Evolutionary conservation across 129 eudicot genomes (phyloP), one percentile per base, ranked within the genome.

Genomic region (Gnaphalium uliginosum): DNA sequence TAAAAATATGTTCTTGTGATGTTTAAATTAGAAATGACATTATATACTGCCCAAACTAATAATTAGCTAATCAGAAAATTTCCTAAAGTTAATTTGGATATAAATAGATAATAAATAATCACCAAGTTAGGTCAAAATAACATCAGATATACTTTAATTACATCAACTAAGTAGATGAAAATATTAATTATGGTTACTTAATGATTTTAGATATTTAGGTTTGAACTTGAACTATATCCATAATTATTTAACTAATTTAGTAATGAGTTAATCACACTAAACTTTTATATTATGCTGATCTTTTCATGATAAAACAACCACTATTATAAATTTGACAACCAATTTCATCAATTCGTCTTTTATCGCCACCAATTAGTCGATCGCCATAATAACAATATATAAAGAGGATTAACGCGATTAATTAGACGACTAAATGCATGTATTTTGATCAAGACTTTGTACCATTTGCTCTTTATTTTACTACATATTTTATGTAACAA

Each of bases 281-380:
- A 0, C 50, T 43, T 43, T 43, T 8, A 43, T 43, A 2, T 43
- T 43, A 43, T 43, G 50, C 2, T 11, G n/a, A 2, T 43, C 1
- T 43, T n/a, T 10, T 43, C 17, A 43, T 43, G 0, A 54, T 21
- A 59, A 23, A 59, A 59, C 65, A 22, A 59, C 65, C 32, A 59
- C 65, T 24, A 59, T 22, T 10, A 43, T 23, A 24, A 64, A 72
- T 63, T 79, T 79, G 78, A 72, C 78, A 79, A 72, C 78, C 72
- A 64, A 64, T 62, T 22, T 66, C 73, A 72, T 79, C 33, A 79
- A 72, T 79, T 79, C 73, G 37, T 51, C 73, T 72, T n/a, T 79
- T 72, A 79, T 79, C 83, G 32, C 78, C 37, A 30, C 25, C 70
- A n/a, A 69, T 41, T 25, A 37, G 73, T 48, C 15, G 50, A 41